Base-by-base conservation (phyloP, 2,329 filamentous ascomycete species). In the Scopulariopsis brevicaulis region DNA sequence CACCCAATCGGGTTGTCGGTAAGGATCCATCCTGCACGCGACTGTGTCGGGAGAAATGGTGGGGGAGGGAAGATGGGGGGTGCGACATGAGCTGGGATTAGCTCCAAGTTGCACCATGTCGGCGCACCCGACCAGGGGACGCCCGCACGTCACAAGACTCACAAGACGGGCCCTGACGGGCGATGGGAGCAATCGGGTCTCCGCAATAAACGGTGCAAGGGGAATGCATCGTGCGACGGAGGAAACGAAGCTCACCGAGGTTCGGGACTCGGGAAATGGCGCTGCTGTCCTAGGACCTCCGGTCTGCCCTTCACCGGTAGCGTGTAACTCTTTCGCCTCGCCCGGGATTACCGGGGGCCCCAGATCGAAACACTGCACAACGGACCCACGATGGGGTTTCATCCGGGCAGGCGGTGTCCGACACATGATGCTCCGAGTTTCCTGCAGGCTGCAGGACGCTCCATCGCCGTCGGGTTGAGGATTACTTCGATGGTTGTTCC, bases 1-100 rank as follows among this genome's bases (percentile, higher is more conserved):
- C 54, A n/a, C 37, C 54, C 37, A 46, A 46, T 48, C 37, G n/a
- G 50, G 43, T n/a, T 56, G 55, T 56, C 55, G 55, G 55, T 56
- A 56, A 51, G 43, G 22, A 15, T 12, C 7, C 12, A 22, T 50
- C 20, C 46, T 24, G 46, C 46, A 50, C 20, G 20, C 46, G 20
- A 10, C 46, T 50, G 5, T 4, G 22, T 50, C 22, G 20, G 46
- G 46, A n/a, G 46, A 11, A 50, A 24, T 24, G 46, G 46, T 50
- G 46, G n/a, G 46, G 46, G n/a, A 11, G 6, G 8, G 46, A 20
- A 20, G 20, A 14, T 8, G 22, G 14, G 18, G 43, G 46, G 22
- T 22, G 46, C 12, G 22, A 6, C 46, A 50, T 50, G 46, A 6
- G 46, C 8, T 24, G 46, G 46, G 20, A 50, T 14, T 11, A 22